Evolutionary conservation across 345 rosid genomes (phyloP).

Genomic region (Pseudoturritis turrita): DNA sequence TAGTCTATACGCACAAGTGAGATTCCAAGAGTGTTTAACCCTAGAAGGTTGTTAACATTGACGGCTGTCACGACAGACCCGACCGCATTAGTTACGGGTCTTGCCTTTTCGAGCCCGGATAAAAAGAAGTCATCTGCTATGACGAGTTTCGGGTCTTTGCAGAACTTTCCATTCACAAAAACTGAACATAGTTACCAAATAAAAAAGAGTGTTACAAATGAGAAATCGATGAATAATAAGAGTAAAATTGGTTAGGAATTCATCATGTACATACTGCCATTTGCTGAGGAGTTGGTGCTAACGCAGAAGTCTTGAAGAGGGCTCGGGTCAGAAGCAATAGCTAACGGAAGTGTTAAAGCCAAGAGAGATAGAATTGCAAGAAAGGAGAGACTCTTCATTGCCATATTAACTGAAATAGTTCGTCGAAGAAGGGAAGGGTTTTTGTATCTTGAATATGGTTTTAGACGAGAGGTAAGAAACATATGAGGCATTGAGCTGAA

Average conservation of each 20-base stretch:
- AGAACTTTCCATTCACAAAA: slow-evolving; percentile 9
- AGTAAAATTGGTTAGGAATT: neutral
- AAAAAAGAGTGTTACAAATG: neutral
- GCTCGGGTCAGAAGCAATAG: slow-evolving; percentile 6
- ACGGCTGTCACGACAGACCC: slow-evolving; percentile 18
- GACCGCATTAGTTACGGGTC: neutral
- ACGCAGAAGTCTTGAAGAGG: slow-evolving; percentile 6
- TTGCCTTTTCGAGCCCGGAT: neutral
- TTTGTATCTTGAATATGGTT: neutral
- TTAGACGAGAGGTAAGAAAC: neutral
- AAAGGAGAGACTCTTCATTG: neutral
- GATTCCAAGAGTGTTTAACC: slow-evolving; percentile 27
- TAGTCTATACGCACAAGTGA: slow-evolving; percentile 28
- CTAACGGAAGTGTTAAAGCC: neutral
- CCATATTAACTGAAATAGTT: neutral
- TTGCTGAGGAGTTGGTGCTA: neutral
- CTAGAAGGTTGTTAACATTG: slow-evolving; percentile 29
- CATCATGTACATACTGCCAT: neutral
- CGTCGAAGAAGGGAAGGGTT: neutral
- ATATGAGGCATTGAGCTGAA: neutral
- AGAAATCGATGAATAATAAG: neutral
- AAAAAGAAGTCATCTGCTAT: slow-evolving; percentile 7
- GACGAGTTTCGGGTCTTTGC: slow-evolving; percentile 1
- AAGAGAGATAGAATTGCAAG: neutral
- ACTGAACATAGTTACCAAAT: neutral